Evolutionary conservation across 768 basidiomycete genomes (phyloP).

Genomic region (Gautieria morchelliformis): DNA sequence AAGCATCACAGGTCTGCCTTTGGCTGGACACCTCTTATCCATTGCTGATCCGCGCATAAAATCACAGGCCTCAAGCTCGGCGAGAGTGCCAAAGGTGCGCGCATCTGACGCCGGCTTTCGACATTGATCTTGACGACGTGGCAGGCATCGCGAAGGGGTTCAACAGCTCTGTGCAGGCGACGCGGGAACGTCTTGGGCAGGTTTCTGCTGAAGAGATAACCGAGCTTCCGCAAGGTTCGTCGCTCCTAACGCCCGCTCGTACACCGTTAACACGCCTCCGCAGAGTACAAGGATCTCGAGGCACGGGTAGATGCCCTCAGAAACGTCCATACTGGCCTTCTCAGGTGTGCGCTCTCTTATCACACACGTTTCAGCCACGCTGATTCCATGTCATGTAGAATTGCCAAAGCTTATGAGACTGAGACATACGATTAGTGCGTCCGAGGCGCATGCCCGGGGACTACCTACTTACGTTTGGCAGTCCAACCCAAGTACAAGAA

Average conservation of each 20-base stretch:
- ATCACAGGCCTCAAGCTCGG: constrained; percentile 51
- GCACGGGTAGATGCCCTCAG: constrained; percentile 87
- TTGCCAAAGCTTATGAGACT: constrained; percentile 79
- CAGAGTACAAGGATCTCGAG: constrained; percentile 96
- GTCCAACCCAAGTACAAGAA: constrained; percentile 79
- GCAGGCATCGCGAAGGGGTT: constrained; percentile 67
- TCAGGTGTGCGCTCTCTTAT: constrained; percentile 50
- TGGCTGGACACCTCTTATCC: background rate
- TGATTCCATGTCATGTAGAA: constrained; percentile 33
- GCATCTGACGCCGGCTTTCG: background rate
- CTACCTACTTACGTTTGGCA: constrained; percentile 15
- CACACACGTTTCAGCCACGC: background rate
- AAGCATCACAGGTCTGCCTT: constrained; percentile 30
- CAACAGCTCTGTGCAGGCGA: constrained; percentile 76
- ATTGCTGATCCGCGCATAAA: constrained; percentile 3
- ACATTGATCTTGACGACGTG: background rate
- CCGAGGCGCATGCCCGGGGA: background rate
- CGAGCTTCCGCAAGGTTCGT: constrained; percentile 75
- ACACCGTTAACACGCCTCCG: background rate
- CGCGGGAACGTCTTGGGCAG: constrained; percentile 80
- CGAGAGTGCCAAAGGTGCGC: constrained; percentile 47
- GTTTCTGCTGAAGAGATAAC: constrained; percentile 89
- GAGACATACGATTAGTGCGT: constrained; percentile 72
- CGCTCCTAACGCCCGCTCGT: constrained; percentile 3
- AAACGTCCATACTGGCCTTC: constrained; percentile 59